These are phyloP conservation scores for Cornus suecica DNA, from an alignment of 148 eudicot species.

Conservation along the genomic window DNA sequence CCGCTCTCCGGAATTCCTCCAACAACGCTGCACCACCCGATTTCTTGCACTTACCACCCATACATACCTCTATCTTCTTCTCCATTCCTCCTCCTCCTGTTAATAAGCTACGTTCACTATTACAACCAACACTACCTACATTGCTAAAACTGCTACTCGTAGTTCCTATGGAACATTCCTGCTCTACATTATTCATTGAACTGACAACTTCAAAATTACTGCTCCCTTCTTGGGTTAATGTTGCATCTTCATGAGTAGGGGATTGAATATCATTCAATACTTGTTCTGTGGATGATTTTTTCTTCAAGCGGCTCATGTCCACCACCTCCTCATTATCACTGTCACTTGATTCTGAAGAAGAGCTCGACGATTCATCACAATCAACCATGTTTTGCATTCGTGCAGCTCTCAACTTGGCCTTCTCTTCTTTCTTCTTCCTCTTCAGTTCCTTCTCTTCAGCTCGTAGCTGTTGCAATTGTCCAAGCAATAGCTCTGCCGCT, in stretches of 20 bases:
- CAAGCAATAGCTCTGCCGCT: slow-evolving; percentile 44
- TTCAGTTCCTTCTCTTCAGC: slow-evolving; percentile 39
- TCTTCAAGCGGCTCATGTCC: slow-evolving; percentile 40
- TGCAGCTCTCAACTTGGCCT: slow-evolving; percentile 26
- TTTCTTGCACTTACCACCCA: slow-evolving; percentile 93
- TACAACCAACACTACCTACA: background rate
- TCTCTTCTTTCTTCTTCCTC: slow-evolving; percentile 34
- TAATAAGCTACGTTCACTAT: background rate
- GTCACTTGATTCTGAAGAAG: slow-evolving; percentile 77
- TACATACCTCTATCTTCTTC: slow-evolving; percentile 78
- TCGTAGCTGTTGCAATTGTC: slow-evolving; percentile 43
- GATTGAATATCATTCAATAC: slow-evolving; percentile 4
- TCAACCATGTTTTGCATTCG: slow-evolving; percentile 12
- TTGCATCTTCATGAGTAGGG: background rate
- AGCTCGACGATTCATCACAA: slow-evolving; percentile 48
- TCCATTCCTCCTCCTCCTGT: background rate
- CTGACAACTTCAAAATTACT: slow-evolving; percentile 1
- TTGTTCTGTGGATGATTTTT: background rate
- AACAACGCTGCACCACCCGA: slow-evolving; percentile 54
- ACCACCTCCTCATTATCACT: slow-evolving; percentile 60
- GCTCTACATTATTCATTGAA: background rate
- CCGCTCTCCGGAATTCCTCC: slow-evolving; percentile 52
- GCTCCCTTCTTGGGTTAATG: background rate
- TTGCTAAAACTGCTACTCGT: background rate
- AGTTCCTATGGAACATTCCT: background rate